phyloP scores from a whole-genome alignment of 2,329 filamentous ascomycete genomes.

The Exserohilum turcica region DNA sequence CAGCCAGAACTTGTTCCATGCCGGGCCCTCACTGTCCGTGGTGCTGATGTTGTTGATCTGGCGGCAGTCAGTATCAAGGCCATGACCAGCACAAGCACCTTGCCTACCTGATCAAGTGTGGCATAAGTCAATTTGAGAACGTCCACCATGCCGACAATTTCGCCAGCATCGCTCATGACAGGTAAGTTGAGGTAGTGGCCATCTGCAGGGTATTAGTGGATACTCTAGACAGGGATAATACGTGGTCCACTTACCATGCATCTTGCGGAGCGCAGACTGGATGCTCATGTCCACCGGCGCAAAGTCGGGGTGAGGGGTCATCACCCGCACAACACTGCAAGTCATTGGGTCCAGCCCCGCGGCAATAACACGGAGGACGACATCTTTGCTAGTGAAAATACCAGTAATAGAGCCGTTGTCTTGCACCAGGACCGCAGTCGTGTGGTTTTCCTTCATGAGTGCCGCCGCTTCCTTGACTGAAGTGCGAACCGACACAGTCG shows the following conservation, averaged over 20 bases:
- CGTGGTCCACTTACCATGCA: constrained; percentile 77
- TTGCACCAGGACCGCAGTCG: constrained; percentile 92
- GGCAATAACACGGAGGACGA: constrained; percentile 95
- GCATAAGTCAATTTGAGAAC: constrained; percentile 98
- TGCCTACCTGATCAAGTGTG: constrained; percentile 84
- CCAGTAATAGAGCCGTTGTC: constrained; percentile 97
- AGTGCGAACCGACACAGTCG: constrained; percentile 92
- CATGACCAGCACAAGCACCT: background rate
- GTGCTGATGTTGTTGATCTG: constrained; percentile 88
- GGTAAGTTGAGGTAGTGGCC: constrained; percentile 97
- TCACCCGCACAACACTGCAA: constrained; percentile 97
- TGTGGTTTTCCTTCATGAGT: constrained; percentile 99
- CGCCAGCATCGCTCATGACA: constrained; percentile 95
- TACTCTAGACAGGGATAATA: background rate
- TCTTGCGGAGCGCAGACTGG: constrained; percentile 95
- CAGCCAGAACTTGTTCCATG: constrained; percentile 99
- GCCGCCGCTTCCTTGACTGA: constrained; percentile 94
- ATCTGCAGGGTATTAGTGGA: constrained; percentile 61
- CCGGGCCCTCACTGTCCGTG: constrained; percentile 87
- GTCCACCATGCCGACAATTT: constrained; percentile 99
- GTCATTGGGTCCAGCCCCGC: constrained; percentile 91
- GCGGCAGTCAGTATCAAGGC: constrained; percentile 11
- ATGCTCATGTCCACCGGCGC: constrained; percentile 99
- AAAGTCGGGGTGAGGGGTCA: constrained; percentile 99
- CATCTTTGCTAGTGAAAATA: constrained; percentile 99